Conservation (phyloP, 495 filamentous ascomycete species). For the Trichoderma orchidacearum region DNA sequence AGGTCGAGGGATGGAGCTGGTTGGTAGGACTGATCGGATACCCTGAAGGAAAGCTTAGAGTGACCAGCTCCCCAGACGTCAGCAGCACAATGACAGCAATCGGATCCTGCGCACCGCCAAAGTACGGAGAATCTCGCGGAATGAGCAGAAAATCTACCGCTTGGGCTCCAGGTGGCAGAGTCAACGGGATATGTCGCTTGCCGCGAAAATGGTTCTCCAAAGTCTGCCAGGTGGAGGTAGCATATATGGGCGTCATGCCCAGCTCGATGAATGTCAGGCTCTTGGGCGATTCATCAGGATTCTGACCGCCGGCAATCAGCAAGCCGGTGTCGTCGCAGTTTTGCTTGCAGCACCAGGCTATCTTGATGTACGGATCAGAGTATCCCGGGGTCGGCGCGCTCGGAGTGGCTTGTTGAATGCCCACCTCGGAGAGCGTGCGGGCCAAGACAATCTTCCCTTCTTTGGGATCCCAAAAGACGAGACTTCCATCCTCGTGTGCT, state of each 20-base stretch:
- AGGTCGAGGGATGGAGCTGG: conserved; percentile 70
- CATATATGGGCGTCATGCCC: conserved; percentile 76
- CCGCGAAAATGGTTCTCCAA: conserved; percentile 63
- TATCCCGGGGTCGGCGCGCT: conserved; percentile 21
- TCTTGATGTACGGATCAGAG: conserved; percentile 52
- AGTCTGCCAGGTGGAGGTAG: conserved; percentile 78
- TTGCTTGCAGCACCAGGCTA: conserved; percentile 83
- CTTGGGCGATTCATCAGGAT: conserved; percentile 46
- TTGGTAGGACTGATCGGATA: conserved; percentile 84
- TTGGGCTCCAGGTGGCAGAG: conserved; percentile 64
- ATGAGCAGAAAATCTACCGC: conserved; percentile 74
- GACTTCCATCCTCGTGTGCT: conserved; percentile 73
- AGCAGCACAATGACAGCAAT: conserved; percentile 69
- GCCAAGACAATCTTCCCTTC: conserved; percentile 80
- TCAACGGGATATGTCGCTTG: conserved; percentile 53
- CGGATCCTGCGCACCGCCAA: conserved; percentile 77
- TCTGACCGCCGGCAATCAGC: conserved; percentile 68
- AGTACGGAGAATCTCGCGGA: conserved; percentile 70
- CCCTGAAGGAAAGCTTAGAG: conserved; percentile 81
- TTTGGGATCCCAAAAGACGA: conserved; percentile 90
- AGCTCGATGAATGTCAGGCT: conserved; percentile 82
- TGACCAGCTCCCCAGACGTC: conserved; percentile 74
- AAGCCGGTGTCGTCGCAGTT: conserved; percentile 89
- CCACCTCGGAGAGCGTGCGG: conserved; percentile 57
- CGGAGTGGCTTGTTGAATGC: conserved; percentile 45